phyloP scores from a whole-genome alignment of 2,329 filamentous ascomycete species.

The Calonectria multiphialidica region DNA sequence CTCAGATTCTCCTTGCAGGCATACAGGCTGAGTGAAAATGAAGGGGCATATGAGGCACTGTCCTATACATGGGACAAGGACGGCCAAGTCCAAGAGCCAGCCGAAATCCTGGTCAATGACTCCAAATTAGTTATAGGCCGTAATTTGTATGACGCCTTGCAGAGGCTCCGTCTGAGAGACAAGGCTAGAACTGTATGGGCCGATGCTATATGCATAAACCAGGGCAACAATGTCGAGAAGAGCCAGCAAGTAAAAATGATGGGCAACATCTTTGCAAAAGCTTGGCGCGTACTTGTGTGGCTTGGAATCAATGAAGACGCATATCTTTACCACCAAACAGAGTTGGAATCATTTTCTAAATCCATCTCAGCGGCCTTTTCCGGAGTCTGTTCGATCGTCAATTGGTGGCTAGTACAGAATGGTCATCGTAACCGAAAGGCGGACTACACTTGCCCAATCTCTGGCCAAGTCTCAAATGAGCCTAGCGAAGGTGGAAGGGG shows the following conservation, averaged over 20 bases:
- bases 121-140: not conserved
- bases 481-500: too few relatives aligned
- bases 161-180: not conserved
- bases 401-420: not conserved
- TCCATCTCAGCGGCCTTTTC: not conserved
- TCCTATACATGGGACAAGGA: not conserved
- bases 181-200: not conserved
- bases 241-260: not conserved
- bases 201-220: not conserved
- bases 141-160: not conserved
- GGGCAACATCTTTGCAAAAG: not conserved
- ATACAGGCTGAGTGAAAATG: not conserved
- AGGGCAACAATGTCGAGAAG: not conserved
- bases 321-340: not conserved
- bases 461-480: not conserved
- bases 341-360: not conserved
- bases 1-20: not conserved
- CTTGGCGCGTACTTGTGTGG: not conserved
- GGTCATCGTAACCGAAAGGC: not conserved
- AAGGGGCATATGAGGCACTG: not conserved
- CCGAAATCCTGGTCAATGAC: not conserved
- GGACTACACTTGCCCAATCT: not conserved
- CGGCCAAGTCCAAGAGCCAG: not conserved
- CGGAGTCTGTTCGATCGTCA: not conserved
- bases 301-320: not conserved